Evolutionary conservation across 2,329 filamentous ascomycete genomes (phyloP), one percentile per base, ranked within the genome.

Genomic region (Amesomyces nigricolor): DNA sequence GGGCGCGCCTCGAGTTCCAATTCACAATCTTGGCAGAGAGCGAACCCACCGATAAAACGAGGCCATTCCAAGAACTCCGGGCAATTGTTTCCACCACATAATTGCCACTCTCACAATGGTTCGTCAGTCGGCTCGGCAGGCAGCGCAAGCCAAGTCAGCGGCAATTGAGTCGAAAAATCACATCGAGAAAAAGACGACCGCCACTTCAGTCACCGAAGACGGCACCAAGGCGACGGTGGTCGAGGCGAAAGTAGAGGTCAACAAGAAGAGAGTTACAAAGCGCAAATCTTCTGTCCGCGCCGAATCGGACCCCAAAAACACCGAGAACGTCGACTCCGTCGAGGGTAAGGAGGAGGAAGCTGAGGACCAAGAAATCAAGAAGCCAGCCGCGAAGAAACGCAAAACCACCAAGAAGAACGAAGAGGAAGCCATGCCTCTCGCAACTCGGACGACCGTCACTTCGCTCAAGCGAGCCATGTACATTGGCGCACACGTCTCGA

Each of bases 401-500:
- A 63, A 62, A 39, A 60, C 61, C 40, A 43, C 60, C 22, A 79
- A 79, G 67, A 80, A 78, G 16, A 65, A 73, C 46, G 66, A 67
- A 22, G 73, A 74, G 29, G 73, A 75, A 53, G 63, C 63, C 26
- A 82, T 83, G 76, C 84, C 88, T 0, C 71, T 96, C 1, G 86
- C 84, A 17, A 74, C 78, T 26, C 81, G 94, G 37, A 91, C 90
- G 0, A 72, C 78, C 4, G 70, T 84, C 30, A 63, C 71, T 11
- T 82, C 83, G 1, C 75, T 92, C 59, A 85, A 86, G 68, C 80
- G 77, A 68, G 71, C 77, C 11, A 88, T 96, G 80, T 86, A 88
- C 65, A 86, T 99, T 53, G 94, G 94, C 14, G 94, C 94, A 0
- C 94, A 99, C 70, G 90, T 97, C 58, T 94, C 88, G 70, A 85